These are phyloP conservation scores for Hymenoscyphus fraxineus DNA, from an alignment of 2,329 filamentous ascomycete genomes.

Conservation along the genomic window DNA sequence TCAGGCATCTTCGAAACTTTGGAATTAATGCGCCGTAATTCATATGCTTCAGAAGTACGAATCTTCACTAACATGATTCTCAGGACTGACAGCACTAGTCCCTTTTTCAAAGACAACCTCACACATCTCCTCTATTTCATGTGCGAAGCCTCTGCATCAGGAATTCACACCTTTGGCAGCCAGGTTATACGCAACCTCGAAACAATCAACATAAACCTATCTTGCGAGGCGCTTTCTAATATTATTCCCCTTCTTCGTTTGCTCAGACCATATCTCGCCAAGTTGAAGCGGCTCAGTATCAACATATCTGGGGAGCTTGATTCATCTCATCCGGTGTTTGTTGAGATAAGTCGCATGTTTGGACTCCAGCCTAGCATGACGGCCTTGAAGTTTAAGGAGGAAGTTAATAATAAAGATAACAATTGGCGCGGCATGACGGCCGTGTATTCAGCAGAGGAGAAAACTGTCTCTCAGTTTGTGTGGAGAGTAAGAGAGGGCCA, in stretches of 20 bases:
- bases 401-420: too few relatives aligned
- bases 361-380: too few relatives aligned
- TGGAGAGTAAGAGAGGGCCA: too few relatives aligned
- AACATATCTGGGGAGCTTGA: too few relatives aligned
- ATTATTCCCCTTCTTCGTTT: background rate
- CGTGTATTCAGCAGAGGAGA: too few relatives aligned
- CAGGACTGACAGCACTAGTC: background rate
- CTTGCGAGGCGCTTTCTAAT: background rate
- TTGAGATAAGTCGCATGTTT: too few relatives aligned
- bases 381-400: too few relatives aligned
- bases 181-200: background rate
- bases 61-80: background rate
- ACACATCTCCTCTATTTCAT: too few relatives aligned
- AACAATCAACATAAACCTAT: background rate
- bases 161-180: background rate
- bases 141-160: too few relatives aligned
- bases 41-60: background rate
- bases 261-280: background rate
- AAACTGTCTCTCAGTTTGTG: too few relatives aligned
- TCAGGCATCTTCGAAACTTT: background rate
- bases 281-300: background rate
- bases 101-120: background rate
- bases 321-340: too few relatives aligned
- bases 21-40: background rate
- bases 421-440: too few relatives aligned